These are phyloP conservation scores for Elsinoe necatrix DNA, from an alignment of 2,329 filamentous ascomycete genomes.

Conservation along the genomic window DNA sequence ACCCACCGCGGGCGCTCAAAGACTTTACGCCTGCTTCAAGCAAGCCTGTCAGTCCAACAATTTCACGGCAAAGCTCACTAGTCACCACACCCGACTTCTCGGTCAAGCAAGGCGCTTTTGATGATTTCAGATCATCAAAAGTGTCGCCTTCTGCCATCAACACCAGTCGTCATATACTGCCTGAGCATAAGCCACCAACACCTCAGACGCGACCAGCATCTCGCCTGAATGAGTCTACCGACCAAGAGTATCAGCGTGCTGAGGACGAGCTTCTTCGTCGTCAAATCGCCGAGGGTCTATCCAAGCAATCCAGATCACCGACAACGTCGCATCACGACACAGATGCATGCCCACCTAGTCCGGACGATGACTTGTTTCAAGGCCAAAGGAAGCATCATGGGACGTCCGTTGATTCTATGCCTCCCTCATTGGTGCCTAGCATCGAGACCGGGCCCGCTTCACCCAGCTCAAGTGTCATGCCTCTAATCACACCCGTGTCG, in stretches of 20 bases:
- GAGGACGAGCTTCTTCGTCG: constrained; percentile 29
- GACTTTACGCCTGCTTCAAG: constrained; percentile 31
- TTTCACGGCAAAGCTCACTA: constrained; percentile 20
- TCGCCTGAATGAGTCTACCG: constrained; percentile 26
- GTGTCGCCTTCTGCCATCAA: constrained; percentile 19
- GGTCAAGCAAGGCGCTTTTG: constrained; percentile 8
- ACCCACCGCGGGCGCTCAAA: constrained; percentile 42
- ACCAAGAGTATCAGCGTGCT: constrained; percentile 27
- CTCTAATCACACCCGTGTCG: constrained; percentile 19
- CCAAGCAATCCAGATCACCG: constrained; percentile 24
- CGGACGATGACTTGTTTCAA: constrained; percentile 33
- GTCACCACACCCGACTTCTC: constrained; percentile 17
- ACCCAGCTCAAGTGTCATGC: constrained; percentile 17
- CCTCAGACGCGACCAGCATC: constrained; percentile 22
- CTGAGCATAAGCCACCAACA: constrained; percentile 17
- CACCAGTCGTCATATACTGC: constrained; percentile 20
- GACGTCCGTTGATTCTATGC: not conserved
- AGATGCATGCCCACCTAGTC: constrained; percentile 38
- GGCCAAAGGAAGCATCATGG: not conserved
- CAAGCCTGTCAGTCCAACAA: constrained; percentile 25
- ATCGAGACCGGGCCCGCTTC: constrained; percentile 34
- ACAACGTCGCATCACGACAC: constrained; percentile 24
- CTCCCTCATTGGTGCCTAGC: not conserved
- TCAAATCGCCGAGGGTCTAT: constrained; percentile 28
- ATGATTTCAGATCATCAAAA: constrained; percentile 21